Percentiles rank a stretch among this genome's conserved stretches.
Evolutionary conservation across 2,329 filamentous ascomycete species (phyloP).

Genomic region (Hypoxylon sp.): DNA sequence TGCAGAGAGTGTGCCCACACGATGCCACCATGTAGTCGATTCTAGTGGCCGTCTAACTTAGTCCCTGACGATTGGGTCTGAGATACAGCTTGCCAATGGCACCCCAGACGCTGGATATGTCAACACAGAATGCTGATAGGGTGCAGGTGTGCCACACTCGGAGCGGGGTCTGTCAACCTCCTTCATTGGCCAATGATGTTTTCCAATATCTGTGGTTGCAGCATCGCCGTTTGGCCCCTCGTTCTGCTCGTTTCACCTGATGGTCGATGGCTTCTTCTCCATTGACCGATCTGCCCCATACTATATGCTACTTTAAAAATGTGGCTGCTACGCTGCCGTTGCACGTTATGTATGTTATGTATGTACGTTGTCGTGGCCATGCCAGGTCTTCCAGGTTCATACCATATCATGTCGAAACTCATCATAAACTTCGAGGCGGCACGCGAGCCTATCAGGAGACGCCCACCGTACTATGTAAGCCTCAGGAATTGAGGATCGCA

Average conservation of each 20-base stretch:
- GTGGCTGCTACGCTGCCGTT: constrained; percentile 25
- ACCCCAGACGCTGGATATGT: constrained; percentile 33
- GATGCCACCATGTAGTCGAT: constrained; percentile 18
- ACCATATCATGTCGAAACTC: constrained; percentile 24
- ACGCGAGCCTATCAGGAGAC: constrained; percentile 30
- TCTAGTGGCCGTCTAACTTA: constrained; percentile 18
- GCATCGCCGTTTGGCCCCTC: constrained; percentile 27
- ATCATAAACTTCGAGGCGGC: constrained; percentile 29
- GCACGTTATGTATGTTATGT: neutral
- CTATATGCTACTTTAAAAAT: constrained; percentile 2
- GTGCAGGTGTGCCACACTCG: constrained; percentile 30
- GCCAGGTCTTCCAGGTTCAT: constrained; percentile 2
- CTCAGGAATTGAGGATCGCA: constrained; percentile 7
- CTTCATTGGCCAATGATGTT: constrained; percentile 32
- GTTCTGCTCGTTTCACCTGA: constrained; percentile 35
- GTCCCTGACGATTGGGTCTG: constrained; percentile 40
- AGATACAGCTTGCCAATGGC: constrained; percentile 29
- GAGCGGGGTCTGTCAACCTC: constrained; percentile 30
- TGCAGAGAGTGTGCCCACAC: constrained; percentile 18
- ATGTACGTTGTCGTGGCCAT: constrained; percentile 36
- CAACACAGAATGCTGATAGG: constrained; percentile 34
- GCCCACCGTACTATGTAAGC: constrained; percentile 4
- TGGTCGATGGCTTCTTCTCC: constrained; percentile 6
- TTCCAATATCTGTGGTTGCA: constrained; percentile 28
- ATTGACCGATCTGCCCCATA: constrained; percentile 9